These are phyloP conservation scores for Microbotryomycetes sp. DNA, from an alignment of 1,284 basidiomycete species.

Conservation along the genomic window DNA sequence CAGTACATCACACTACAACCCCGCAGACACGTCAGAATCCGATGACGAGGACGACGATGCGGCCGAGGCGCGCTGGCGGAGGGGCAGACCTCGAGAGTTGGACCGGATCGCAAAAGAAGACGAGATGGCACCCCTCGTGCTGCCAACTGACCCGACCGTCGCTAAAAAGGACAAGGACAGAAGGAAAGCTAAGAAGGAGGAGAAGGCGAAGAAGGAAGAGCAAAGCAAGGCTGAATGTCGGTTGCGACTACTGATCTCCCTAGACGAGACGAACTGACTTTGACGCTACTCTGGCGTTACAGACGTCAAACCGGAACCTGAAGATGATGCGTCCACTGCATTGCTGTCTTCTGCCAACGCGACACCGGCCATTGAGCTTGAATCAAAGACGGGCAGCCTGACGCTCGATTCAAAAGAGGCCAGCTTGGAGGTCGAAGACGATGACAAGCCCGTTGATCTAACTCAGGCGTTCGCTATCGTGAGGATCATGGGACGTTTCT, in stretches of 20 bases:
- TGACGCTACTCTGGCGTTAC: too few relatives aligned
- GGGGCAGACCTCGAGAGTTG: slow-evolving; percentile 23
- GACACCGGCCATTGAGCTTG: slow-evolving; percentile 14
- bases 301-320: slow-evolving; percentile 19
- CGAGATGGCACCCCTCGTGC: slow-evolving; percentile 33
- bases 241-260: too few relatives aligned
- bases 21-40: slow-evolving; percentile 25
- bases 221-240: not conserved
- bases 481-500: not conserved
- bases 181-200: slow-evolving; percentile 21
- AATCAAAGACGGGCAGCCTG: slow-evolving; percentile 28
- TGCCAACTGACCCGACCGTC: slow-evolving; percentile 32
- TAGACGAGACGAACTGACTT: too few relatives aligned
- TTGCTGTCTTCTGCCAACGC: slow-evolving; percentile 11
- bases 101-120: slow-evolving; percentile 33
- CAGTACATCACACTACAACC: slow-evolving; percentile 17
- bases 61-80: slow-evolving; percentile 1
- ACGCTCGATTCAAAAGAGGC: slow-evolving; percentile 23
- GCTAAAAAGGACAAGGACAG: slow-evolving; percentile 25
- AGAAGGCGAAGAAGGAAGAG: slow-evolving; percentile 19
- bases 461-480: not conserved
- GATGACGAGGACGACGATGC: slow-evolving; percentile 20
- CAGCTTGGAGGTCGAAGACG: slow-evolving; percentile 23
- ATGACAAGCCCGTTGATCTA: slow-evolving; percentile 16
- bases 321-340: slow-evolving; percentile 3